Evolutionary conservation across 768 basidiomycete species (phyloP), one percentile per base, ranked within the genome.

Genomic region (Rhodosporidiobolus odoratus): DNA sequence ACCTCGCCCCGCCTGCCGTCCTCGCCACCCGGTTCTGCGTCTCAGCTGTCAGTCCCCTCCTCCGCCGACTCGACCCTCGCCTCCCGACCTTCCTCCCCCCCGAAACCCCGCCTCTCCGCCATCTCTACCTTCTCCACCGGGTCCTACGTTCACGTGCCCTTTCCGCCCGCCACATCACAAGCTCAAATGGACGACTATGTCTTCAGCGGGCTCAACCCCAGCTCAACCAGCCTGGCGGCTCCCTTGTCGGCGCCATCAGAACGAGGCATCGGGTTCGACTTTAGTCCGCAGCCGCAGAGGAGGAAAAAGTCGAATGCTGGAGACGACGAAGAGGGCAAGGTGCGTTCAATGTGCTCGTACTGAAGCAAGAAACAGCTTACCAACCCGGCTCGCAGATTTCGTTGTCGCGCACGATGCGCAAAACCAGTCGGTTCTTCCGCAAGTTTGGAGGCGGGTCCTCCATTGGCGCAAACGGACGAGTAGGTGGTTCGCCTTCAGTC

Each of bases 401-500:
- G 27, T 37, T 75, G 19, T 59, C 66, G 7, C 71, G 71, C 43
- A 75, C 77, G 34, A 75, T 76, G 75, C 71, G 75, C 30, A 75
- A 75, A 60, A 77, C 78, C 16, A 70, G 65, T 32, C 68, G 77
- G 7, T 77, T 78, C 69, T 78, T 77, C 38, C 65, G 72, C 15
- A 71, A 71, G 35, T 61, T 75, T 6, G 76, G 77, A 25, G 69
- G 69, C 38, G 62, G 60, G n/a, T 27, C 50, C 1, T 35, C 47
- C 27, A 7, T 48, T 5, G 63, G 56, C 4, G 38, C 12, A 9
- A 56, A 56, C 5, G 9, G 12, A 19, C 3, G 12, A 4, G 32
- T 10, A 50, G 48, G 43, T 45, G n/a, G n/a, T n/a, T n/a, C n/a
- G n/a, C n/a, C n/a, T n/a, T n/a, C n/a, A n/a, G 43, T 45, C 43